These are phyloP conservation scores for Hansfordia pulvinata DNA, from an alignment of 2,329 filamentous ascomycete species.

Conservation along the genomic window DNA sequence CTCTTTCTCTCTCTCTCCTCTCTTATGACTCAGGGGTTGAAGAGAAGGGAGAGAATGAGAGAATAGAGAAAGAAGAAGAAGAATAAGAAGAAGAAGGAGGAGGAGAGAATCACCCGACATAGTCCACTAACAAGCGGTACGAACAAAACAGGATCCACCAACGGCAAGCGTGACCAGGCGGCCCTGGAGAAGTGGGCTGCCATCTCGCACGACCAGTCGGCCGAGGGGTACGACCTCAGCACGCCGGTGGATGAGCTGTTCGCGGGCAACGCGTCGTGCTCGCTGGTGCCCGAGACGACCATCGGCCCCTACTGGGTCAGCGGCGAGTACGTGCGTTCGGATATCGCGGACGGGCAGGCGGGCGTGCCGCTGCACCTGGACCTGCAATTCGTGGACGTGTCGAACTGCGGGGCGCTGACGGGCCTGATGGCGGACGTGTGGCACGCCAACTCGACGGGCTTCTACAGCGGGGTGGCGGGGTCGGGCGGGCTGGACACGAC, in stretches of 20 bases:
- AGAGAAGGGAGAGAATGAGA: too few relatives aligned
- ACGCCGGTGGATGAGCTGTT: slow-evolving; percentile 20
- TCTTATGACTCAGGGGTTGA: too few relatives aligned
- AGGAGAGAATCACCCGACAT: too few relatives aligned
- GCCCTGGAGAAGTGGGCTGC: slow-evolving; percentile 13
- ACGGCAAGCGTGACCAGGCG: slow-evolving; percentile 12
- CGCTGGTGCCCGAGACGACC: slow-evolving; percentile 15
- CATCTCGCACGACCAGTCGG: slow-evolving; percentile 10
- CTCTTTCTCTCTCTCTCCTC: too few relatives aligned
- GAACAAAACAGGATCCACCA: slow-evolving; percentile 8
- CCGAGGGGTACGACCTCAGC: slow-evolving; percentile 19
- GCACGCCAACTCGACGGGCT: slow-evolving; percentile 23
- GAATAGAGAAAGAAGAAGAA: too few relatives aligned
- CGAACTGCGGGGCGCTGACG: slow-evolving; percentile 18
- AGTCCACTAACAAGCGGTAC: too few relatives aligned
- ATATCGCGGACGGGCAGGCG: slow-evolving; percentile 21
- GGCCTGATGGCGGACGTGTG: slow-evolving; percentile 22
- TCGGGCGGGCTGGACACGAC: slow-evolving; percentile 22
- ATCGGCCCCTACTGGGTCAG: slow-evolving; percentile 19
- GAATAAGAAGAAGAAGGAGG: too few relatives aligned
- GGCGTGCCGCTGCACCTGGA: slow-evolving; percentile 25
- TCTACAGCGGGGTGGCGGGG: slow-evolving; percentile 20
- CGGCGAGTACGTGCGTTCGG: slow-evolving; percentile 20
- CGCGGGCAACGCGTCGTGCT: slow-evolving; percentile 12
- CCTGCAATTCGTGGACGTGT: slow-evolving; percentile 22